Evolutionary conservation across 2,329 filamentous ascomycete species (phyloP), one percentile per base, ranked within the genome.

Genomic region (Lomentospora prolificans): DNA sequence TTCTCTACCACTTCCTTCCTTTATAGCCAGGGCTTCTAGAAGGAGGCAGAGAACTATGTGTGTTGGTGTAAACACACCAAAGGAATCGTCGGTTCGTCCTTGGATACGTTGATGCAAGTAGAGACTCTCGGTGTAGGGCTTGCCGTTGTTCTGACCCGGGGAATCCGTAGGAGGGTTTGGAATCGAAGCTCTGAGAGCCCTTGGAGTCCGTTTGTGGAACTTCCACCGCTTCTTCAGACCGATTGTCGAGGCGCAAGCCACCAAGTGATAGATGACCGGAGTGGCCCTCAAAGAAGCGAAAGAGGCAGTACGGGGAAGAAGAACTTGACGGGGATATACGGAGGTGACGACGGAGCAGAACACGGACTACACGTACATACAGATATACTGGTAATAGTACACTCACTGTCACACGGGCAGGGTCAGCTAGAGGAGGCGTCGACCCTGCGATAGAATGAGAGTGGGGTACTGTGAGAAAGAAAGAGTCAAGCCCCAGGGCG

Each of bases 181-280:
- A 44, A 53, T 53, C 51, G 51, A 53, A 33, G 31, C 51, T 53
- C 31, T 53, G 39, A 44, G 51, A 5, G 22, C 51, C 7, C 25
- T 33, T 27, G 33, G 51, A 39, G 27, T 31, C 51, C 51, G 51
- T 53, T 53, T 53, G 51, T 28, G 22, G 51, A 28, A 25, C 22
- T 19, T 27, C 33, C 33, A 36, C 51, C 31, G 31, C 51, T 31
- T 51, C 39, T 53, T 28, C 22, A 41, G 51, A 19, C 33, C 31
- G 51, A 17, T 22, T 46, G 19, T 25, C 41, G 41, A 46, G 41
- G 41, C 22, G 41, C 41, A 46, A 46, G 41, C 41, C 41, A 46
- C 41, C 19, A 46, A 24, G 22, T 46, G 41, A 25, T 46, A 46
- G 41, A 24, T 25, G 41, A 25, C 41, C 41, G 41, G 22, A 19